phyloP scores from a whole-genome alignment of 2,329 filamentous ascomycete species.

The Bimuria novae-zelandiae region DNA sequence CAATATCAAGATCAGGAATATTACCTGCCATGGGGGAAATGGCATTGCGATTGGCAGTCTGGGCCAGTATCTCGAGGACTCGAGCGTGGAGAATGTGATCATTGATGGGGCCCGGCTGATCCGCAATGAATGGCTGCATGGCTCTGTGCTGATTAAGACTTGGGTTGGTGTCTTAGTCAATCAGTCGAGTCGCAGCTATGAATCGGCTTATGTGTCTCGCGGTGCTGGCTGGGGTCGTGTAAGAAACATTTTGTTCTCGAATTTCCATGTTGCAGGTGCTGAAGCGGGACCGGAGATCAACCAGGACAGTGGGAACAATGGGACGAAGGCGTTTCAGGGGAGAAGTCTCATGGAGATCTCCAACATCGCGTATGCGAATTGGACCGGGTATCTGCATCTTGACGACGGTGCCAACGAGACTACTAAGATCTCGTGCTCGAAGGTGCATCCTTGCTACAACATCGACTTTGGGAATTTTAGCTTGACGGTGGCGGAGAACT shows the following conservation, averaged over 20 bases:
- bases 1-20: constrained; percentile 60
- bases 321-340: no score
- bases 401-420: constrained; percentile 42
- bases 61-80: constrained; percentile 61
- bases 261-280: constrained; percentile 56
- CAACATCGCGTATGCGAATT: constrained; percentile 57
- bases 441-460: constrained; percentile 56
- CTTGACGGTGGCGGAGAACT: no score
- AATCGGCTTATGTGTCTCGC: constrained; percentile 54
- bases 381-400: constrained; percentile 56
- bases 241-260: constrained; percentile 56
- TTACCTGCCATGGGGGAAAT: constrained; percentile 60
- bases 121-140: constrained; percentile 46
- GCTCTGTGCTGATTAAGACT: constrained; percentile 60
- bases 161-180: constrained; percentile 57
- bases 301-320: constrained; percentile 57
- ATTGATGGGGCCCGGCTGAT: constrained; percentile 51
- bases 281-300: constrained; percentile 51
- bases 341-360: constrained; percentile 57
- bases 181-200: constrained; percentile 49
- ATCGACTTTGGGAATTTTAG: constrained; percentile 53
- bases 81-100: constrained; percentile 55
- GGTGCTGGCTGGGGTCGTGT: constrained; percentile 61
- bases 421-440: constrained; percentile 54
- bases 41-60: constrained; percentile 58